Percentiles rank a stretch among this genome's conserved stretches.
Evolutionary conservation across 176 grass and related monocot genomes (phyloP).

Genomic region (Aegilops sharonensis): DNA sequence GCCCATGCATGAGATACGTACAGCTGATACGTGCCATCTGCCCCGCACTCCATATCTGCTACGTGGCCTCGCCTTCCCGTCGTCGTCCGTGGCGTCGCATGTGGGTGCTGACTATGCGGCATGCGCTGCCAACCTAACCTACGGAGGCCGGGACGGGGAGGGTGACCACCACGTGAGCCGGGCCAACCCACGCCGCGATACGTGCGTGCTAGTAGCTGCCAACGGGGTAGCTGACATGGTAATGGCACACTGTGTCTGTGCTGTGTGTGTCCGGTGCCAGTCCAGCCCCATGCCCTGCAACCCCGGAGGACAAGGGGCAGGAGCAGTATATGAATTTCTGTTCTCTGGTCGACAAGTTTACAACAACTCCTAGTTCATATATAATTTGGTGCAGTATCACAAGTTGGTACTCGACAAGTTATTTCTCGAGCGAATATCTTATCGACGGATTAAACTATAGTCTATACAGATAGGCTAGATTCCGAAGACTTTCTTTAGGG

Average conservation of each 20-base stretch:
- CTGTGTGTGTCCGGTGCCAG: background rate
- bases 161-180: conserved; percentile 5
- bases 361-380: background rate
- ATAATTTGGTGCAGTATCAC: background rate
- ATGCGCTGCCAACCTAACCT: too few species aligned
- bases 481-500: too few species aligned
- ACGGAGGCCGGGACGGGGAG: too few species aligned
- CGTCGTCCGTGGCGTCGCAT: background rate
- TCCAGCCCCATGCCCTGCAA: background rate
- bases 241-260: background rate
- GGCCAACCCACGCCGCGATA: too few species aligned
- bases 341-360: background rate
- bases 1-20: background rate
- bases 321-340: too few species aligned
- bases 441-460: too few species aligned
- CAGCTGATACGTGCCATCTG: background rate
- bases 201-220: background rate
- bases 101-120: background rate
- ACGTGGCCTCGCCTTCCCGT: background rate
- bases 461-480: too few species aligned
- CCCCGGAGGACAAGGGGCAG: background rate
- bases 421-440: too few species aligned
- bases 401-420: too few species aligned
- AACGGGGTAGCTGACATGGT: background rate
- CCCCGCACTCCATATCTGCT: background rate